Evolutionary conservation across 305 asterid species (phyloP).

Genomic region (Fraxinus angustifolia): DNA sequence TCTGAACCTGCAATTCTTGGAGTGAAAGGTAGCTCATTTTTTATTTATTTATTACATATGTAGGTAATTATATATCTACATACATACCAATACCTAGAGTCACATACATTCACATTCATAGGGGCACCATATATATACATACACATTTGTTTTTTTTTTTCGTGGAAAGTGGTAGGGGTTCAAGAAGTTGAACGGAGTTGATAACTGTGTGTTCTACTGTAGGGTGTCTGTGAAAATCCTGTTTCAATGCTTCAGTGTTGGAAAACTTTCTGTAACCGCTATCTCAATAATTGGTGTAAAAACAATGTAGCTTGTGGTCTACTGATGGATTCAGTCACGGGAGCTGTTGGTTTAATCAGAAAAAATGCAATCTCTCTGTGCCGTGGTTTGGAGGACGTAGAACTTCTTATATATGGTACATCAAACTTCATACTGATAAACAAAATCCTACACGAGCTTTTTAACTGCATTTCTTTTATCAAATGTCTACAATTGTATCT

Average conservation of each 20-base stretch:
- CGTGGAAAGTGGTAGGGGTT: slow-evolving; percentile 1
- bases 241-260: slow-evolving; percentile 67
- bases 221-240: slow-evolving; percentile 70
- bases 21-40: slow-evolving; percentile 10
- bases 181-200: slow-evolving; percentile 21
- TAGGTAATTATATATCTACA: not conserved
- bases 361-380: slow-evolving; percentile 65
- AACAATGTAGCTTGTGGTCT: slow-evolving; percentile 74
- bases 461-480: slow-evolving; percentile 12
- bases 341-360: slow-evolving; percentile 77
- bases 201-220: slow-evolving; percentile 32
- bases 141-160: not conserved
- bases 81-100: not conserved
- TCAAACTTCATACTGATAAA: slow-evolving; percentile 17
- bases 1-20: not conserved
- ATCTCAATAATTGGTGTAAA: slow-evolving; percentile 69
- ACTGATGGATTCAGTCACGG: slow-evolving; percentile 67
- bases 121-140: not conserved
- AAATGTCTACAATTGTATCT: slow-evolving; percentile 17
- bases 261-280: slow-evolving; percentile 63
- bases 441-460: slow-evolving; percentile 20
- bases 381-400: slow-evolving; percentile 83
- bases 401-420: slow-evolving; percentile 66
- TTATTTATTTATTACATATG: not conserved
- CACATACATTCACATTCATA: not conserved